Base-by-base conservation (phyloP, 2,329 filamentous ascomycete genomes). In the Hypoxylon sp. region DNA sequence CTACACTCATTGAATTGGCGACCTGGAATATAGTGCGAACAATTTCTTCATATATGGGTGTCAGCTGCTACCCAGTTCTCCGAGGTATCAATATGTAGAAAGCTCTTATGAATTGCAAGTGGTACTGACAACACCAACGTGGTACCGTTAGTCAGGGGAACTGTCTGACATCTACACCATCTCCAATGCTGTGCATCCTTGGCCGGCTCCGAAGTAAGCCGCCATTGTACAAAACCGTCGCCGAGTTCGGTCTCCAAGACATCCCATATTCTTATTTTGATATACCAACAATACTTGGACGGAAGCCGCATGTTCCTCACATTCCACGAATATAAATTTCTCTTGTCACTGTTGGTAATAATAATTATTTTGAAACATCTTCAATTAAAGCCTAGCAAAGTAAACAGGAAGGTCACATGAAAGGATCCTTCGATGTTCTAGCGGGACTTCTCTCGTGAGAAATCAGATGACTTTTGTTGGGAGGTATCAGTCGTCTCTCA, bases 401-500 rank as follows among this genome's bases (percentile, higher is more conserved):
- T 48, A 61, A 70, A 46, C 60, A 60, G 65, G 64, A 65, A 68
- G 68, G 65, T 68, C 43, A 65, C 60, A 66, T 60, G 38, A 45
- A 58, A 59, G 55, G 59, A 70, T 68, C 36, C 25, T 46, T 43
- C 6, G 17, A 43, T 43, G 38, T 43, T 61, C 51, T 45, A 53
- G 41, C 28, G 45, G 45, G 36, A 19, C 19, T 51, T 36, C 50
- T 65, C 30, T 32, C 43, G 53, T 59, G 38, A 55, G 34, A 65
- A 63, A 58, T 59, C 51, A 58, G 43, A 55, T 56, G 30, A 64
- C 38, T 38, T 65, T 71, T 56, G 38, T 67, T 60, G 38, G 52
- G 65, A 65, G 69, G 69, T 73, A 72, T 71, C 71, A 63, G 30
- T 69, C 66, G 65, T 69, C 52, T 68, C 63, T 72, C 71, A 69